A percentile compares a stretch with the other conserved stretches of the same genome.
Evolutionary conservation across 257 asterid species (phyloP).

Genomic region (Ligustrum vulgare): DNA sequence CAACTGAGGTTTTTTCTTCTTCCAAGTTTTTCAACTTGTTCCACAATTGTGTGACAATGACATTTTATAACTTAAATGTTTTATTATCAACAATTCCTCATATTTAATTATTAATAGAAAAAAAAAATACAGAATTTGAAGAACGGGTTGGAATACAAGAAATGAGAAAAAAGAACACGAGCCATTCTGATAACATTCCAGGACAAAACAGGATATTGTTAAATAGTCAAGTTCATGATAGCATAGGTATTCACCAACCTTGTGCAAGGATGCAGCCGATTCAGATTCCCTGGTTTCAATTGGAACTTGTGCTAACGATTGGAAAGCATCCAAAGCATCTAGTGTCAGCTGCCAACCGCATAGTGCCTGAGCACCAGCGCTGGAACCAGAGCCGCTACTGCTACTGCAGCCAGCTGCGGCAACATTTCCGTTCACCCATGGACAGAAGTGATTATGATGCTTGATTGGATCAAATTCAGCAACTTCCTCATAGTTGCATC

Average conservation of each 20-base stretch:
- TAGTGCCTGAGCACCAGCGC: constrained; percentile 70
- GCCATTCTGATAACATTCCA: background rate
- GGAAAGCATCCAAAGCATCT: constrained; percentile 94
- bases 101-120: constrained; percentile 5
- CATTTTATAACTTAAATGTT: background rate
- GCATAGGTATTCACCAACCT: constrained; percentile 49
- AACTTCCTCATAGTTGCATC: constrained; percentile 83
- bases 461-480: constrained; percentile 93
- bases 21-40: constrained; percentile 5
- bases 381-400: constrained; percentile 76
- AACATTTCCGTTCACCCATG: constrained; percentile 99
- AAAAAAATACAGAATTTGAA: background rate
- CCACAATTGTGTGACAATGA: constrained; percentile 11
- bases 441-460: constrained; percentile 89
- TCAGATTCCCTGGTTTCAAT: constrained; percentile 89
- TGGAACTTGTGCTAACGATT: constrained; percentile 84
- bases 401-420: constrained; percentile 96
- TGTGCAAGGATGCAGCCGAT: constrained; percentile 94
- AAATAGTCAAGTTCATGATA: background rate
- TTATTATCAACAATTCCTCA: background rate
- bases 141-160: constrained; percentile 1
- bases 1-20: background rate
- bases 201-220: background rate
- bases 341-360: constrained; percentile 98
- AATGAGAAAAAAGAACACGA: constrained; percentile 4